Base-by-base conservation (phyloP, 805 yeast species). In the Candida incommunis region DNA sequence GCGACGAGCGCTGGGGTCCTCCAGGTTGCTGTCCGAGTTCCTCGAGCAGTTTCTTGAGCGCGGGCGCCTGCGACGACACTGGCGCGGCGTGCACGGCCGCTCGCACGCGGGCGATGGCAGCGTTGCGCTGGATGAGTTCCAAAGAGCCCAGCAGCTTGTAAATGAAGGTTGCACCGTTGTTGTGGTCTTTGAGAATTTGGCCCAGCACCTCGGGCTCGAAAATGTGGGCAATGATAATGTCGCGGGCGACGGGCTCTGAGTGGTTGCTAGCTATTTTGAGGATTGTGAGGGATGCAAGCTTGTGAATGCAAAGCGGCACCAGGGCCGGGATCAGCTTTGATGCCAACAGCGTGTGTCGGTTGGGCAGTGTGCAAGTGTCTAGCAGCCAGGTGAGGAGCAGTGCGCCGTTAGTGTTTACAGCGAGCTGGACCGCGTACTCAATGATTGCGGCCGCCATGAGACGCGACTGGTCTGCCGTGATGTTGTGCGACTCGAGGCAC, bases 311-410 rank as follows among this genome's bases (percentile, higher is more conserved):
- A 48, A 86, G 65, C 31, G 68, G 71, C 11, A 70, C 75, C 54
- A 87, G 69, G 52, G 77, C 70, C 1, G 85, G 79, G 41, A 76
- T 55, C 45, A 86, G 65, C 55, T 73, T 70, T 24, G 75, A 72
- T 2, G 86, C 78, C 42, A 92, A 66, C 18, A 84, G 66, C 23
- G 67, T 63, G 25, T 21, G 31, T 40, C 37, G 46, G 13, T 20
- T 43, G 18, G 47, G 47, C 40, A 78, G 57, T 5, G 70, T 70
- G 52, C 83, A 82, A 1, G 96, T 84, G 58, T 92, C 98, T 57
- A 92, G 71, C 55, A 83, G 82, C 98, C 98, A 92, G 1, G 96
- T 86, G 45, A 92, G 74, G 53, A 92, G 70, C 51, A 92, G 67
- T 1, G 95, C 81, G 22, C 97, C 96, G 60, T 92, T 92, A 50